These are phyloP conservation scores for Diaporthe vaccinii DNA, from an alignment of 2,329 filamentous ascomycete genomes.

Conservation along the genomic window DNA sequence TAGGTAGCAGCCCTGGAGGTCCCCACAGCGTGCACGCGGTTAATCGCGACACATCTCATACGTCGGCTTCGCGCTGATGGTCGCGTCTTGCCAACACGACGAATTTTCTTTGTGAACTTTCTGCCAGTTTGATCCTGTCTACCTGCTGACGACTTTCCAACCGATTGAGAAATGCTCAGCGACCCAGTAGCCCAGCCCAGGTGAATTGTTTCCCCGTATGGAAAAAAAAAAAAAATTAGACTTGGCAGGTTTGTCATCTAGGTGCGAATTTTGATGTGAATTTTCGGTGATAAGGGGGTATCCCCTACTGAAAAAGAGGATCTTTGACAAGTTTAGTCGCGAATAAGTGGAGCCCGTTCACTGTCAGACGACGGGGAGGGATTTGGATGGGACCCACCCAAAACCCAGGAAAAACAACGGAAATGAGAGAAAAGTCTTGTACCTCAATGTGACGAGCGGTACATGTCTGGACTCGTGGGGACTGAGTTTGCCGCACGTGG, in stretches of 20 bases:
- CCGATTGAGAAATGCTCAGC: background rate
- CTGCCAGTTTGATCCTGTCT: background rate
- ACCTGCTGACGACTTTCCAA: background rate
- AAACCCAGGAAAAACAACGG: background rate
- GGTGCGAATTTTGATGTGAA: background rate
- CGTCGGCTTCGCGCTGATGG: constrained; percentile 18
- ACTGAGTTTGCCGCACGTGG: constrained; percentile 11
- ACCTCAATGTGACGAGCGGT: background rate
- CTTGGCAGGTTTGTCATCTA: background rate
- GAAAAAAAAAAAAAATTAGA: background rate
- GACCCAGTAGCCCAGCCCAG: background rate
- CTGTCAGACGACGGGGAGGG: background rate
- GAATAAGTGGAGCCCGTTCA: background rate
- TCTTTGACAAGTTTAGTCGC: background rate
- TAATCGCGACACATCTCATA: constrained; percentile 15
- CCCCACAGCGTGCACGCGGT: constrained; percentile 26
- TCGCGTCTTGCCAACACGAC: background rate
- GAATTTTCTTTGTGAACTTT: background rate
- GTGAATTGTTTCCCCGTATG: background rate
- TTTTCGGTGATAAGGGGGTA: constrained; percentile 16
- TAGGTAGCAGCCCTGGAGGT: background rate
- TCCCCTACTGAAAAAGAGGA: background rate
- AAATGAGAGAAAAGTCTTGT: background rate
- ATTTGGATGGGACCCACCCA: background rate
- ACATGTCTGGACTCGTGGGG: constrained; percentile 6